A percentile compares a stretch with the other conserved stretches of the same genome.
Evolutionary conservation across 164 flowering plant species (phyloP).

Genomic region (Berberis thunbergii): DNA sequence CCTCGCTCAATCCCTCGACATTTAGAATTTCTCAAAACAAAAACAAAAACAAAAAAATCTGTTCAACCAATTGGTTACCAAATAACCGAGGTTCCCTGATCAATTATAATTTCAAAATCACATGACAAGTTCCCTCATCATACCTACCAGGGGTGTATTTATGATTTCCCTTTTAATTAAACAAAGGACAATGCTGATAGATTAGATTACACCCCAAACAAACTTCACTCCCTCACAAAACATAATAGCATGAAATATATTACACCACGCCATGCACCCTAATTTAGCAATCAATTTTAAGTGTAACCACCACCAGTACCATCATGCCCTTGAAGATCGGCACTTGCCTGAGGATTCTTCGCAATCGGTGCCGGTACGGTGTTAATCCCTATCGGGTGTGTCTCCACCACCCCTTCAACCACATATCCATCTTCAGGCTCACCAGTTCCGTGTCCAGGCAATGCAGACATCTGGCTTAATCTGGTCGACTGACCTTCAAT

Average conservation of each 20-base stretch:
- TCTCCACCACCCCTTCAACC: conserved; percentile 25
- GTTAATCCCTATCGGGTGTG: conserved; percentile 34
- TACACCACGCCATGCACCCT: neutral
- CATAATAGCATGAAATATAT: neutral
- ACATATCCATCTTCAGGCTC: conserved; percentile 15
- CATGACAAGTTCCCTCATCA: no score
- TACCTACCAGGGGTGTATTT: no score
- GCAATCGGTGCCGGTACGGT: neutral
- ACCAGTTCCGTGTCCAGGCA: conserved; percentile 45
- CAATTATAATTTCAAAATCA: no score
- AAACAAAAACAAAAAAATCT: no score
- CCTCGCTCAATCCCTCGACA: no score
- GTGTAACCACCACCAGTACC: neutral
- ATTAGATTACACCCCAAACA: no score
- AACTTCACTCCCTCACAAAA: neutral
- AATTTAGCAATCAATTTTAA: no score
- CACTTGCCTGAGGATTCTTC: neutral
- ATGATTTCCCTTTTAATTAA: no score
- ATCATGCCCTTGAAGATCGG: neutral
- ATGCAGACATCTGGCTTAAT: conserved; percentile 38
- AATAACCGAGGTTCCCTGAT: no score
- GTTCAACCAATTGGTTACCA: no score
- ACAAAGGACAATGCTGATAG: no score
- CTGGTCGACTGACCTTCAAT: conserved; percentile 13
- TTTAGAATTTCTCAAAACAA: no score